Evolutionary conservation across 2,329 filamentous ascomycete genomes (phyloP), one percentile per base, ranked within the genome.

Genomic region (Clarireedia paspali): DNA sequence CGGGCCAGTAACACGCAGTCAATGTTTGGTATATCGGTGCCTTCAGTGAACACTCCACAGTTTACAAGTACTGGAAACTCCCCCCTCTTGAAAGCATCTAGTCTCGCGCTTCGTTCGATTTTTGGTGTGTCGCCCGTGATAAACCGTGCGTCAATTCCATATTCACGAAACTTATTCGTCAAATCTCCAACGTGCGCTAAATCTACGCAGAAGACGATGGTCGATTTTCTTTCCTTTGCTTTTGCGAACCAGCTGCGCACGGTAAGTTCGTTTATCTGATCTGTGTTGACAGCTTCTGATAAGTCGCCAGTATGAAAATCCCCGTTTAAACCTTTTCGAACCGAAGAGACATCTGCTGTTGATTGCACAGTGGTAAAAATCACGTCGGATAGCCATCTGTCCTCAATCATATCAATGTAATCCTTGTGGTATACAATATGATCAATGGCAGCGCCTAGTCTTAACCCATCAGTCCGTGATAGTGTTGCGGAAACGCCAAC

Each of bases 1-100:
- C 94, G 78, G 3, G 88, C 91, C 7, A 99, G 78, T 7, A 99
- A 69, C 24, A 99, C 82, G 67, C 94, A 97, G 73, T 99, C 94
- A 62, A 99, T 89, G 68, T 95, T 96, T 5, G 95, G 94, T 34
- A 99, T 96, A 67, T 99, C 94, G 0, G 94, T 99, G 2, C 94
- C 94, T 73, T 99, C 94, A 0, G 92, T 97, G 67, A 96, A 97
- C 42, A 99, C 88, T 7, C 91, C 91, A 67, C 94, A 97, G 69
- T 99, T 99, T 51, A 99, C 74, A 14, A 99, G 78, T 1, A 99
- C 89, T 0, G 90, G 89, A 60, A 89, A 97, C 45, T 91, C 81
- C 6, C 84, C 81, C 2, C 75, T 78, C 61, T 81, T 87, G 71
- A 99, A 99, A 2, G 81, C 82, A 34, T 89, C 84, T 1, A 99